Conservation (phyloP, 2,329 filamentous ascomycete genomes). For the Verticillium nonalfalfae region DNA sequence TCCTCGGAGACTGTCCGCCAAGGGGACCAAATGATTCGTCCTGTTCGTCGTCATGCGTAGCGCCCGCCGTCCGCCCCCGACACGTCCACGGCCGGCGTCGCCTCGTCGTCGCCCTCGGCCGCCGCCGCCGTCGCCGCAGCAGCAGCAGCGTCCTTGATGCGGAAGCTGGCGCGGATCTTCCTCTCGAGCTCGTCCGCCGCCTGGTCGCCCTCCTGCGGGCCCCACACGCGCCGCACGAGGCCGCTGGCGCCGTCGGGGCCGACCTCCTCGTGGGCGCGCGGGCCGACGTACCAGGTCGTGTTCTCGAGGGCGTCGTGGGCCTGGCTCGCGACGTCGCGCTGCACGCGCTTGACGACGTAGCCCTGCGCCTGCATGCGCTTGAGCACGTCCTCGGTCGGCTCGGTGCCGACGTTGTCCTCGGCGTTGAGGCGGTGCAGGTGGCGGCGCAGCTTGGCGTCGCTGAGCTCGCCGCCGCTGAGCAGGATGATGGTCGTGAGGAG, state of each 20-base stretch:
- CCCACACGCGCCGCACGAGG: conserved; percentile 58
- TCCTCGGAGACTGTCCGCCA: no score
- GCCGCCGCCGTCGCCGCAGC: conserved; percentile 14
- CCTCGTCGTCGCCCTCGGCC: conserved; percentile 15
- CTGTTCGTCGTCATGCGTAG: no score
- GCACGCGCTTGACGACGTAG: conserved; percentile 71
- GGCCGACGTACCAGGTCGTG: conserved; percentile 77
- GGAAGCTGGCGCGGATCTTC: conserved; percentile 56
- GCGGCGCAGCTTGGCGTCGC: conserved; percentile 72
- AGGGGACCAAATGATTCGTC: no score
- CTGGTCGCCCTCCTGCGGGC: conserved; percentile 32
- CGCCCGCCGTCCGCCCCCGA: no score
- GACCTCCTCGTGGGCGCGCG: conserved; percentile 79
- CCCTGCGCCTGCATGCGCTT: conserved; percentile 72
- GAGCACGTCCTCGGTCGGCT: conserved; percentile 70
- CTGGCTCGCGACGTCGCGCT: conserved; percentile 43
- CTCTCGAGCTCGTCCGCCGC: conserved; percentile 48
- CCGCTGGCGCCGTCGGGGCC: conserved; percentile 69
- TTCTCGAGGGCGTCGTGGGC: conserved; percentile 62
- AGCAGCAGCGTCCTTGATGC: conserved; percentile 25
- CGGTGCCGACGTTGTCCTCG: conserved; percentile 65
- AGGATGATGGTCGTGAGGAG: conserved; percentile 72
- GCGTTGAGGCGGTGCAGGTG: conserved; percentile 71
- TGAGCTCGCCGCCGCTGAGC: conserved; percentile 65
- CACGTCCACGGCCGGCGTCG: conserved; percentile 4